Percentiles rank a stretch among this genome's conserved stretches.
Evolutionary conservation across 306 rosid species (phyloP).

Genomic region (Malus orientalis): DNA sequence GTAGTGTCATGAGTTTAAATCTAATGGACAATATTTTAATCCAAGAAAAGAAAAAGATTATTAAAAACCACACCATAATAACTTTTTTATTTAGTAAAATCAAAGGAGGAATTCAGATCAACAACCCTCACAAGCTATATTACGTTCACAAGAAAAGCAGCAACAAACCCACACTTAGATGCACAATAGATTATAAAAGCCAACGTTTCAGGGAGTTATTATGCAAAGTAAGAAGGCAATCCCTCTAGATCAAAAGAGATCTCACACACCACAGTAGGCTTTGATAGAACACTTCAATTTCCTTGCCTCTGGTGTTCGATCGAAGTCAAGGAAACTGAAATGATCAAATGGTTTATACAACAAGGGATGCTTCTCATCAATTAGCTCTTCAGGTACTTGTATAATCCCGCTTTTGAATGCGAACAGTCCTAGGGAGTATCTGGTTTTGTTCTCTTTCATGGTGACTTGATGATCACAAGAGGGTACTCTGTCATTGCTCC

Average conservation of each 20-base stretch:
- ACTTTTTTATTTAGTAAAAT: too few relatives aligned
- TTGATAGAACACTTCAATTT: constrained; percentile 21
- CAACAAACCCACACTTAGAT: too few relatives aligned
- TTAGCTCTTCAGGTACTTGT: constrained; percentile 28
- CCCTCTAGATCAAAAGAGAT: too few relatives aligned
- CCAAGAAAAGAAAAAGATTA: too few relatives aligned
- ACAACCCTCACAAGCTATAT: not conserved
- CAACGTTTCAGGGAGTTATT: too few relatives aligned
- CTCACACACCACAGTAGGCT: constrained; percentile 26
- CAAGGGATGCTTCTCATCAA: constrained; percentile 27
- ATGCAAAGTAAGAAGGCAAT: too few relatives aligned
- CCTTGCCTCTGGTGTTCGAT: not conserved
- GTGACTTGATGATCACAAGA: constrained; percentile 20
- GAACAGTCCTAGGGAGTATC: constrained; percentile 11
- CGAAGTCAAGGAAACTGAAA: constrained; percentile 17
- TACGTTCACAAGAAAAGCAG: too few relatives aligned
- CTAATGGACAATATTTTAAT: too few relatives aligned
- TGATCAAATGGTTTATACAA: constrained; percentile 26
- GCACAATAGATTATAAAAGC: too few relatives aligned
- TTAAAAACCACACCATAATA: too few relatives aligned
- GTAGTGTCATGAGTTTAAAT: too few relatives aligned
- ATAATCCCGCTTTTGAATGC: not conserved
- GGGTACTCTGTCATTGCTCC: constrained; percentile 28
- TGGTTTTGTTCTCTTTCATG: constrained; percentile 1
- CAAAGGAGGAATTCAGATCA: too few relatives aligned